A percentile compares a stretch with the other conserved stretches of the same genome.
Conservation (phyloP, 305 asterid species). For the Fraxinus angustifolia region DNA sequence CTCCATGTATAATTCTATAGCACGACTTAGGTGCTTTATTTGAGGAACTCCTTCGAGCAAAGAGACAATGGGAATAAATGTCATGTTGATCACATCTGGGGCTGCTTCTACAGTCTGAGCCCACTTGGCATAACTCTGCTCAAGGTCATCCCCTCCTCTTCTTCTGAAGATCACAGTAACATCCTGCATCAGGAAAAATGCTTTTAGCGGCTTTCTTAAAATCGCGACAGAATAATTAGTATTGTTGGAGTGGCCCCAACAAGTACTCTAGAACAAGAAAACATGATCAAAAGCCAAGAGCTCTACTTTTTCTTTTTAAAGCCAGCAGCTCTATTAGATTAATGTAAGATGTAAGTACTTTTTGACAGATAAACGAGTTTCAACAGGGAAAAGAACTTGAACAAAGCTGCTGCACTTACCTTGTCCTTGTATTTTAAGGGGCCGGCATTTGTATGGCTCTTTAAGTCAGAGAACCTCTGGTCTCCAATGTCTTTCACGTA, state of each 20-base stretch:
- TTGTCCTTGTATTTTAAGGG: constrained; percentile 91
- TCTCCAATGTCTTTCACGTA: constrained; percentile 86
- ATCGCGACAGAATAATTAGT: neutral
- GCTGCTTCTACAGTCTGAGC: constrained; percentile 74
- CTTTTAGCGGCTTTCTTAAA: neutral
- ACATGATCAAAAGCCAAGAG: neutral
- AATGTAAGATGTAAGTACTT: neutral
- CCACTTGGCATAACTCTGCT: constrained; percentile 94
- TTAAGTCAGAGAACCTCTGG: constrained; percentile 79
- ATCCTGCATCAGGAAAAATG: constrained; percentile 56
- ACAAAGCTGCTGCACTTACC: constrained; percentile 48
- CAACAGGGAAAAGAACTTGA: neutral
- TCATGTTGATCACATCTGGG: constrained; percentile 95
- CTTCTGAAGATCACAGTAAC: constrained; percentile 96
- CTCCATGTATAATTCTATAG: constrained; percentile 86
- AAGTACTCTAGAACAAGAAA: neutral
- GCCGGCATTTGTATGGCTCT: constrained; percentile 60
- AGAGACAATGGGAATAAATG: constrained; percentile 75
- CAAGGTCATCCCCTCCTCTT: constrained; percentile 98
- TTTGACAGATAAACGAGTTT: neutral
- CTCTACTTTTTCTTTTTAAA: neutral
- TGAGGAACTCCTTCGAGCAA: constrained; percentile 89
- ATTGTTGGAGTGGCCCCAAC: neutral
- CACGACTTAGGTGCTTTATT: constrained; percentile 77
- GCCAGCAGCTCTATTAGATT: neutral